These are phyloP conservation scores for Gonapodya sp. DNA, from an alignment of 192 early-diverging fungal genomes.

Conservation along the genomic window DNA sequence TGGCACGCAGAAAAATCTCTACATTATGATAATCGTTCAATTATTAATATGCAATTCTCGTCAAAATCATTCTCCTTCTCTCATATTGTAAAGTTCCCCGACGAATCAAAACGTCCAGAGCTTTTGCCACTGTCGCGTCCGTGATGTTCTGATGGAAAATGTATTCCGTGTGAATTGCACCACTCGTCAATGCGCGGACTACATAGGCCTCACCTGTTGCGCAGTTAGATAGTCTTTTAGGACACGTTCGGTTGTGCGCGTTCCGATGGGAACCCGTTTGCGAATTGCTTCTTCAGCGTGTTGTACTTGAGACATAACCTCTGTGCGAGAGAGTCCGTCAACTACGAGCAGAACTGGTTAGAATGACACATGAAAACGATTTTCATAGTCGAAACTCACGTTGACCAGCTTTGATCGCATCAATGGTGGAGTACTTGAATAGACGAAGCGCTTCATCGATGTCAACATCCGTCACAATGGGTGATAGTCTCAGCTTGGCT, in stretches of 20 bases:
- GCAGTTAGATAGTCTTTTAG: constrained; percentile 53
- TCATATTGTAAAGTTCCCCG: constrained; percentile 69
- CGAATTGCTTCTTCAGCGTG: constrained; percentile 75
- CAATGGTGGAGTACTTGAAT: constrained; percentile 96
- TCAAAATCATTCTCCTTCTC: constrained; percentile 12
- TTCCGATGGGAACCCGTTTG: constrained; percentile 78
- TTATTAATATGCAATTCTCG: neutral
- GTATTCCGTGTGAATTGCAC: constrained; percentile 4
- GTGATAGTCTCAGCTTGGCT: constrained; percentile 85
- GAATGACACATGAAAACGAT: neutral
- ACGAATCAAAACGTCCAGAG: constrained; percentile 70
- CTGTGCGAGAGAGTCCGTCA: constrained; percentile 67
- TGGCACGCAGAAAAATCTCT: neutral
- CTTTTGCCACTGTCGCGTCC: constrained; percentile 43
- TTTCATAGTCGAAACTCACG: constrained; percentile 30
- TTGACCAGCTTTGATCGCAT: constrained; percentile 83
- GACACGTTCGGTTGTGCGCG: constrained; percentile 41
- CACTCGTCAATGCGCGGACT: constrained; percentile 4
- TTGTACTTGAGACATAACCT: constrained; percentile 67
- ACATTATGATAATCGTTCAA: neutral
- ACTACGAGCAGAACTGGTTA: constrained; percentile 24
- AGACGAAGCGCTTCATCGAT: constrained; percentile 96
- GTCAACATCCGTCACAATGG: constrained; percentile 73
- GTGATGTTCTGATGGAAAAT: constrained; percentile 15
- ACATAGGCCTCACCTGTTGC: constrained; percentile 18